phyloP scores from a whole-genome alignment of 2,329 filamentous ascomycete genomes.

The Curvularia spicifera region DNA sequence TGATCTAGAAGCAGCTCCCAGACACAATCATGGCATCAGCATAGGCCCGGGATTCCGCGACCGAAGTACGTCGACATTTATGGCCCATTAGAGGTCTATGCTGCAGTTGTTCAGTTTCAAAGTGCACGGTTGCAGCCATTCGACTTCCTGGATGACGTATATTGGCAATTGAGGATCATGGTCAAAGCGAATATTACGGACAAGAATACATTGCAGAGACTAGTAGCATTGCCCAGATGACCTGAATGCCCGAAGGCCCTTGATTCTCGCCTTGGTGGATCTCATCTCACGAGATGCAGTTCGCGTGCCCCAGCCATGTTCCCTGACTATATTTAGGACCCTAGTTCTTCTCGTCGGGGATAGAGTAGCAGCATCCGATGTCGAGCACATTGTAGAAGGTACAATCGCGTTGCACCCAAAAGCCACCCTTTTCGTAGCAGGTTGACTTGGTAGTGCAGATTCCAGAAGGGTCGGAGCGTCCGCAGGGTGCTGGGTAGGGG shows the following conservation, averaged over 20 bases:
- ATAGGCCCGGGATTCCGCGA: not conserved
- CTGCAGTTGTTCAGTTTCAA: not conserved
- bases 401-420: constrained; percentile 42
- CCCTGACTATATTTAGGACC: not conserved
- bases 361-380: constrained; percentile 40
- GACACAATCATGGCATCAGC: not conserved
- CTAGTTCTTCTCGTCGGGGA: constrained; percentile 28
- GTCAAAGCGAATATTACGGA: not conserved
- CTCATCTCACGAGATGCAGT: not conserved
- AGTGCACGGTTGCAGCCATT: not conserved
- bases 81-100: not conserved
- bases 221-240: not conserved
- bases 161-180: not conserved
- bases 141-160: not conserved
- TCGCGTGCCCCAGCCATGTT: not conserved
- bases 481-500: constrained; percentile 39
- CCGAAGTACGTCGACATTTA: not conserved
- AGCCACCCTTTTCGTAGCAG: constrained; percentile 35
- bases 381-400: constrained; percentile 40
- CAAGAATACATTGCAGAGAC: not conserved
- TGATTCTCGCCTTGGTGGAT: not conserved
- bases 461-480: constrained; percentile 36
- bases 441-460: constrained; percentile 36
- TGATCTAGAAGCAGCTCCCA: not conserved
- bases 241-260: not conserved